Base-by-base conservation (phyloP, 345 rosid genomes). In the Salix arbutifolia region DNA sequence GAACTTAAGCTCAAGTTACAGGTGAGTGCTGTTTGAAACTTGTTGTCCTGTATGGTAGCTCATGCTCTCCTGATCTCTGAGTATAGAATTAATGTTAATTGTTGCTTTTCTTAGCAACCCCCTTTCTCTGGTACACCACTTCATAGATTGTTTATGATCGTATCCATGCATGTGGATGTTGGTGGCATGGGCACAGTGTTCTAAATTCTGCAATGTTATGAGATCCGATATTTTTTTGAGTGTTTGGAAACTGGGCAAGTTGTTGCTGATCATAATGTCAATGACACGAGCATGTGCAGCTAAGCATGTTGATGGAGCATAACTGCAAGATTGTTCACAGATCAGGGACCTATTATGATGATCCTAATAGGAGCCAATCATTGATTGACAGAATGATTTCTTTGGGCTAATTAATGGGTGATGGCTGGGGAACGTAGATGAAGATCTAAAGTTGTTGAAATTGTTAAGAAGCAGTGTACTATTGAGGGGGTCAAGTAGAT, bases 1-100 rank as follows among this genome's bases (percentile, higher is more conserved):
- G 97, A 94, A 82, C 90, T 89, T 79, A 89, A 94, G 83, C 92
- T 94, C 58, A 96, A 91, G 87, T 79, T 91, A 84, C 97, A 89
- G 94, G 99, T 94, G 76, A 77, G 90, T 80, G 71, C 67, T 81
- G 5, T 73, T 33, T 71, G 71, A 46, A 69, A 76, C 38, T 61
- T 50, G n/a, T 75, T 72, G 18, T 76, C 30, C 33, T 67, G 25
- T 50, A 52, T 66, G 38, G 58, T 56, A n/a, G 62, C 62, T 56
- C 26, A 56, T 56, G 62, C 62, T n/a, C 62, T 56, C 62, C 13
- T 5, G 10, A 25, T n/a, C n/a, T 56, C 62, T 9, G 26, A 26
- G 23, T 13, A 8, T 26, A 40, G 21, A 42, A 31, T 44, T 30
- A 37, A n/a, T n/a, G 19, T 25, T 58, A 40, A 46, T 44, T 28